Evolutionary conservation across 1,139 yeast species (phyloP).

Genomic region (Kluyveromyces sp.): DNA sequence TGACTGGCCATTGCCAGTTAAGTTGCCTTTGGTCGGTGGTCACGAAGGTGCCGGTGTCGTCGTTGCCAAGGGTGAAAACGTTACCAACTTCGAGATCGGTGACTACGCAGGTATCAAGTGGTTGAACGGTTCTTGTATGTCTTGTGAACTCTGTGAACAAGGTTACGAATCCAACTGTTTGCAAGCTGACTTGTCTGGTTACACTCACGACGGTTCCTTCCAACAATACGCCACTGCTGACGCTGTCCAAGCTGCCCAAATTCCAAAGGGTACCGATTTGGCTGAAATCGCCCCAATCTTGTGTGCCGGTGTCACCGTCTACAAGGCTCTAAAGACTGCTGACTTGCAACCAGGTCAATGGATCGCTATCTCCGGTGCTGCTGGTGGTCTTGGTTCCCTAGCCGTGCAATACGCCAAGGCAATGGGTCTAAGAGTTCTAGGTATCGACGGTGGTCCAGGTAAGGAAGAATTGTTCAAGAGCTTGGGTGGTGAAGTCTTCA

Average conservation of each 20-base stretch:
- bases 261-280: slow-evolving; percentile 50
- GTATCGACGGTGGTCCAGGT: slow-evolving; percentile 56
- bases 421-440: slow-evolving; percentile 56
- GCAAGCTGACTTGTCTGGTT: slow-evolving; percentile 55
- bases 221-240: slow-evolving; percentile 63
- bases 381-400: slow-evolving; percentile 60
- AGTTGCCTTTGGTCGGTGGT: slow-evolving; percentile 62
- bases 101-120: slow-evolving; percentile 60
- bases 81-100: slow-evolving; percentile 52
- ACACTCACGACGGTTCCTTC: slow-evolving; percentile 63
- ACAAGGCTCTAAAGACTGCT: slow-evolving; percentile 60
- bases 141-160: slow-evolving; percentile 53
- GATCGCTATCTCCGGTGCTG: slow-evolving; percentile 62
- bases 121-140: slow-evolving; percentile 57
- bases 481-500: slow-evolving; percentile 51
- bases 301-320: slow-evolving; percentile 65
- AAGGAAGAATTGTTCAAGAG: slow-evolving; percentile 44
- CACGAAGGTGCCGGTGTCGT: slow-evolving; percentile 67
- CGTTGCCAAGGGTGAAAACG: slow-evolving; percentile 51
- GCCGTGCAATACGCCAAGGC: slow-evolving; percentile 60
- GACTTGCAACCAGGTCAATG: slow-evolving; percentile 49
- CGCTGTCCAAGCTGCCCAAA: slow-evolving; percentile 57
- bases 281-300: slow-evolving; percentile 54
- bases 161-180: slow-evolving; percentile 53
- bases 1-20: slow-evolving; percentile 56